Evolutionary conservation across 176 grass and related monocot species (phyloP), one percentile per base, ranked within the genome.

Genomic region (Poa annua): DNA sequence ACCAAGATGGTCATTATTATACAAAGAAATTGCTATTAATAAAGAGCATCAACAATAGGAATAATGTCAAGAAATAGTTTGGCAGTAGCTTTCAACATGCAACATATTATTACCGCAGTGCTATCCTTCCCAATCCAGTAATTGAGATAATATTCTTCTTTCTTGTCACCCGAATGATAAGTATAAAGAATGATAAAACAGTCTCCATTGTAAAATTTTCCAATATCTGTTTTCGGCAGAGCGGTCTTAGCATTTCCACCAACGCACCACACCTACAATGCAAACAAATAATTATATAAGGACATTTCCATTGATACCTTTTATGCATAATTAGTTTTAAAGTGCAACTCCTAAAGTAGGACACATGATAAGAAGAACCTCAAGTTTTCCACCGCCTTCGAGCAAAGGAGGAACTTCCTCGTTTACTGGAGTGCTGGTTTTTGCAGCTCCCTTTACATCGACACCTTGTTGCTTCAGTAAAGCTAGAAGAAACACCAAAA

Each of bases 341-440:
- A 72, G 44, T 79, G 21, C 0, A 81, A 61, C 76, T 71, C 64
- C 53, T 32, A 65, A 65, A 70, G 48, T 20, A 17, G 22, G 45
- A 87, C 45, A 82, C 33, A 81, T 59, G 11, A 81, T 74, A 16
- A 90, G 82, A 51, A 59, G 62, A 85, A 98, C 96, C 92, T 98
- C 92, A 3, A 98, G 88, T 89, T 94, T 98, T 87, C 96, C 96
- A 77, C 86, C 70, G 65, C 88, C 78, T 86, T 98, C 96, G 51
- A 98, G 96, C 90, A 98, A 90, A 86, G 96, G 96, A 88, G 96
- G 96, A 93, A 98, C 90, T 90, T 95, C 96, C 88, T 98, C 96
- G 26, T 88, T 90, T 51, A 91, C 79, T 78, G 86, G 92, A 83
- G 87, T 70, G 62, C 82, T 75, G 82, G 26, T 79, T 85, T 94